Evolutionary conservation across 306 rosid genomes (phyloP).

Genomic region (Sicyos baderoa): DNA sequence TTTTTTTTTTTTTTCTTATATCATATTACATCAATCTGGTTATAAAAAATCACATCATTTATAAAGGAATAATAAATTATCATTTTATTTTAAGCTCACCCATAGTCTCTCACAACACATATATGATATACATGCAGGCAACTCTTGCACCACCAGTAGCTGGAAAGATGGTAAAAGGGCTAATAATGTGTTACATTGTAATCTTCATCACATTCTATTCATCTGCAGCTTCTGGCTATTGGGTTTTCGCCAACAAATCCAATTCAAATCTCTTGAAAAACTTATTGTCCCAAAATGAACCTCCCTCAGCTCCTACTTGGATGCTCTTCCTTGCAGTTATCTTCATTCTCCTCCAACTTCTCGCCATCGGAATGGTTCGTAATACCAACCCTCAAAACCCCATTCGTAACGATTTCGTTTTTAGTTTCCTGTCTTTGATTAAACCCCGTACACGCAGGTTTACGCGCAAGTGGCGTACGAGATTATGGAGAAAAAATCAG

Average conservation of each 20-base stretch:
- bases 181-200: slow-evolving; percentile 67
- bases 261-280: slow-evolving; percentile 61
- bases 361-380: slow-evolving; percentile 75
- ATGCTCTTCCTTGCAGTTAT: slow-evolving; percentile 60
- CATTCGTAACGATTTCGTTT: neutral
- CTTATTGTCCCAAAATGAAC: slow-evolving; percentile 62
- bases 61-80: too few species aligned
- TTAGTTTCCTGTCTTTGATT: neutral
- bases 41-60: too few species aligned
- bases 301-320: slow-evolving; percentile 89
- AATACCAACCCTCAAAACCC: neutral
- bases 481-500: slow-evolving; percentile 82
- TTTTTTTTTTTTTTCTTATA: too few species aligned
- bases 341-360: slow-evolving; percentile 85
- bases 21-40: too few species aligned
- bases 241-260: slow-evolving; percentile 75
- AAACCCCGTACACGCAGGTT: slow-evolving; percentile 40
- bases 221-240: slow-evolving; percentile 70
- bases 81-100: too few species aligned
- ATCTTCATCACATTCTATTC: slow-evolving; percentile 74
- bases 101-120: too few species aligned
- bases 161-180: slow-evolving; percentile 96
- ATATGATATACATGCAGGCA: slow-evolving; percentile 32
- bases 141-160: slow-evolving; percentile 92
- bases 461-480: slow-evolving; percentile 99